These are phyloP conservation scores for Picochlorum sp. DNA, from an alignment of 139 green algal species.

Conservation along the genomic window DNA sequence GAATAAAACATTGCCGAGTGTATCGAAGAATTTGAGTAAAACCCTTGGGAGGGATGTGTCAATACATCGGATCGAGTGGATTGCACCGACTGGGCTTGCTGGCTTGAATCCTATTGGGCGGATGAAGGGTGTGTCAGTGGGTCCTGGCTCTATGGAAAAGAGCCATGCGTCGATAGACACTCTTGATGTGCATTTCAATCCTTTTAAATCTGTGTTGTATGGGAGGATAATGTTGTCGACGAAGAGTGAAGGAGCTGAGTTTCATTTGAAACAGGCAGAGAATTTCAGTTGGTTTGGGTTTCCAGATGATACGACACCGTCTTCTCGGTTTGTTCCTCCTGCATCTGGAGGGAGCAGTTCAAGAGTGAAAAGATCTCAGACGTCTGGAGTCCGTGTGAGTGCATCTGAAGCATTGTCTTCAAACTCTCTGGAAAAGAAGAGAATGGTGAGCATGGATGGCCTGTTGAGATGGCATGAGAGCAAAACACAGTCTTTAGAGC, in stretches of 20 bases:
- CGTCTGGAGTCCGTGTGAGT: background rate
- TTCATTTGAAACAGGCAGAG: conserved; percentile 49
- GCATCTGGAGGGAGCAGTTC: background rate
- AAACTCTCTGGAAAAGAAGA: too few relatives aligned
- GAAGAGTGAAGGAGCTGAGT: conserved; percentile 21
- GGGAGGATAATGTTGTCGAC: conserved; percentile 44
- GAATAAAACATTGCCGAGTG: conserved; percentile 24
- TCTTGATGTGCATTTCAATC: conserved; percentile 42
- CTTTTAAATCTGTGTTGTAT: conserved; percentile 40
- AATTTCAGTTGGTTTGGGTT: conserved; percentile 82
- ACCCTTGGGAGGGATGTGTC: conserved; percentile 23
- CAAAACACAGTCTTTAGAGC: too few relatives aligned
- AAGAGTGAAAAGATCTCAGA: background rate
- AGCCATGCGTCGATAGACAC: conserved; percentile 25
- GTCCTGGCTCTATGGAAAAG: conserved; percentile 39
- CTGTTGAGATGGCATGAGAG: too few relatives aligned
- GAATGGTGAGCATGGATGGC: too few relatives aligned
- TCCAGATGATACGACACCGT: conserved; percentile 61
- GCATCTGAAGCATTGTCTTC: too few relatives aligned
- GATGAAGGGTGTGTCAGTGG: conserved; percentile 43
- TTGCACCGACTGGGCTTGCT: conserved; percentile 39
- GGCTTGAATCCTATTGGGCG: conserved; percentile 44
- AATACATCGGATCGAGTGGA: conserved; percentile 37
- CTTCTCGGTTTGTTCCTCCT: conserved; percentile 54
- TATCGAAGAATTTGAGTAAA: conserved; percentile 5